A percentile compares a stretch with the other conserved stretches of the same genome.
Evolutionary conservation across 2,329 filamentous ascomycete genomes (phyloP).

Genomic region (Sporothrix globosa): DNA sequence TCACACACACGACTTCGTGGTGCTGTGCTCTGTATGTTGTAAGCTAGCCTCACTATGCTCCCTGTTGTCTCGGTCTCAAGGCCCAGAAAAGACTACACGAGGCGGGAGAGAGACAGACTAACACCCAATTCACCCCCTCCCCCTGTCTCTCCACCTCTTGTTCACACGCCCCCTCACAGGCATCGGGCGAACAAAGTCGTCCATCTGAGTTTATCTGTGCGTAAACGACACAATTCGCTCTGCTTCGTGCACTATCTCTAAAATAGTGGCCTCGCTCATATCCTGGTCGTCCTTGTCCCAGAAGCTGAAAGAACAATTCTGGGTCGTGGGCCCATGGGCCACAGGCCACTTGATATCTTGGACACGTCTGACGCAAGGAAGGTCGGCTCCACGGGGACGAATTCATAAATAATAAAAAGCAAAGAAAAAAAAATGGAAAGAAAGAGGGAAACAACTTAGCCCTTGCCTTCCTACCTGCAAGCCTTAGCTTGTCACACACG

Average conservation of each 20-base stretch:
- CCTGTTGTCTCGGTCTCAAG: conserved; percentile 15
- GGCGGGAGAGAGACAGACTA: neutral
- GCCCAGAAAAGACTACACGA: neutral
- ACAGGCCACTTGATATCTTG: neutral
- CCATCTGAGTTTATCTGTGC: too few relatives aligned
- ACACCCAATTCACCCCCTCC: neutral
- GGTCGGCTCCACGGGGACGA: neutral
- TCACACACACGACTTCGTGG: neutral
- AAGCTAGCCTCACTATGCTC: conserved; percentile 14
- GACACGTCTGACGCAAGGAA: neutral
- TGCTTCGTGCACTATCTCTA: neutral
- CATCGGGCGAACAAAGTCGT: neutral
- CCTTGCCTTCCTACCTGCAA: conserved; percentile 2
- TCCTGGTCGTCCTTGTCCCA: neutral
- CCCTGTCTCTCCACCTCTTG: neutral
- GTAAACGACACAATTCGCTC: neutral
- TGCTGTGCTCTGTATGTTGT: neutral
- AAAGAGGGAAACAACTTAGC: too few relatives aligned
- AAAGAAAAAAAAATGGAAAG: neutral
- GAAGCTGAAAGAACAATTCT: neutral
- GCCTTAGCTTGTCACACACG: too few relatives aligned
- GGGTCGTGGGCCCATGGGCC: neutral
- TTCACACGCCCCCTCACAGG: neutral
- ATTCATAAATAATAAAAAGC: neutral
- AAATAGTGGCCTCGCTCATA: conserved; percentile 17